Base-by-base conservation (phyloP, 345 rosid species). In the Eucalyptus pauciflora region DNA sequence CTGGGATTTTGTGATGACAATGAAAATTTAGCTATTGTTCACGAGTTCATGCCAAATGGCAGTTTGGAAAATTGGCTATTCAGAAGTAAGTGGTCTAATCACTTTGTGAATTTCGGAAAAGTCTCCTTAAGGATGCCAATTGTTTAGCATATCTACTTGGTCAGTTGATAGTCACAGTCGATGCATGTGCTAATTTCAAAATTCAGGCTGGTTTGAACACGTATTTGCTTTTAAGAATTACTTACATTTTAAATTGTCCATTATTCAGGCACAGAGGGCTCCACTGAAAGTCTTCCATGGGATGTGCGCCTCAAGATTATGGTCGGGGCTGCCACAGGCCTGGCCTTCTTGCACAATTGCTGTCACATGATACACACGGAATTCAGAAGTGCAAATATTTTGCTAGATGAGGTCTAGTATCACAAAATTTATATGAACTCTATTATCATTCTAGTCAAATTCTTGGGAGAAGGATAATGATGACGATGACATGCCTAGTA, bases 391-490 rank as follows among this genome's bases (percentile, higher is more conserved):
- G 16, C 87, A 51, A 88, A 88, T 43, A 88, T 88, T 79, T 85
- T 88, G 80, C 89, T 88, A 37, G 89, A 88, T 85, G 79, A 2
- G 87, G 89, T n/a, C n/a, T n/a, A n/a, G n/a, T n/a, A n/a, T n/a
- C 76, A 33, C 22, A n/a, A 18, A 54, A 41, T 51, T 87, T 3
- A 58, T 25, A 58, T 5, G 64, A 58, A 2, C n/a, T 58, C 3
- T 58, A 87, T 43, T 56, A 52, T 31, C 11, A 56, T 56, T 29
- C 71, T 33, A 25, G 52, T 29, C 43, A 41, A 86, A 50, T 25
- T 43, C 16, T 33, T 46, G 14, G 51, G 43, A 87, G 45, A 87
- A 43, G 31, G 13, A 58, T 62, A 17, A 86, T 60, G 49, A 41
- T 29, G 14, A 60, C 31, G 13, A 11, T 60, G 2, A 27, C 0